phyloP scores from a whole-genome alignment of 768 basidiomycete genomes.

The Leccinellum luteum region DNA sequence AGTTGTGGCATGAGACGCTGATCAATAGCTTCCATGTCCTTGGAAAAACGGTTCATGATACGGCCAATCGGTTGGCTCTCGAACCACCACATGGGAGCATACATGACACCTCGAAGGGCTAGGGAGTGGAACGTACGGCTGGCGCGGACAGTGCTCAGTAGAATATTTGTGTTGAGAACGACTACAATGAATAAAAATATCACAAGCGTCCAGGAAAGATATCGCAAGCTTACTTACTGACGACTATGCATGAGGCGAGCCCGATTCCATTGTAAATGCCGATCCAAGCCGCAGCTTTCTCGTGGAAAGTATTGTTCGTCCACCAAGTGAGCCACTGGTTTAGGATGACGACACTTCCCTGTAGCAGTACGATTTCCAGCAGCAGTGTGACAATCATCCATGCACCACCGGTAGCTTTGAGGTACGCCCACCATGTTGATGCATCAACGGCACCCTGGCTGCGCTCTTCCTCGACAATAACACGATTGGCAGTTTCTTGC shows the following conservation, averaged over 20 bases:
- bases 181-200: constrained; percentile 13
- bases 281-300: constrained; percentile 27
- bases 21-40: constrained; percentile 40
- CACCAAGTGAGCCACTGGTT: constrained; percentile 34
- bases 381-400: constrained; percentile 19
- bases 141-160: constrained; percentile 28
- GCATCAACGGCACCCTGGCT: constrained; percentile 21
- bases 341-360: constrained; percentile 23
- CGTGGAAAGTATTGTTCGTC: constrained; percentile 24
- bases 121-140: constrained; percentile 27
- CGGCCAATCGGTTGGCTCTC: constrained; percentile 39
- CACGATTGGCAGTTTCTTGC: constrained; percentile 8
- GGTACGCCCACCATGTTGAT: constrained; percentile 31
- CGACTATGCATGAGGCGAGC: constrained; percentile 11
- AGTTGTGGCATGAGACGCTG: constrained; percentile 34
- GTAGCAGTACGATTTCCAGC: constrained; percentile 20
- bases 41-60: constrained; percentile 47
- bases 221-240: constrained; percentile 19
- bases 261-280: constrained; percentile 31
- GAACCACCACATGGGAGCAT: constrained; percentile 31
- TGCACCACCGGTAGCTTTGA: constrained; percentile 29
- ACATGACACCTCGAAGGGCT: constrained; percentile 21
- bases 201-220: background rate
- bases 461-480: constrained; percentile 28
- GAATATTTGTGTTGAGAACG: constrained; percentile 23